These are phyloP conservation scores for Boechera retrofracta DNA, from an alignment of 345 rosid genomes.

Conservation along the genomic window DNA sequence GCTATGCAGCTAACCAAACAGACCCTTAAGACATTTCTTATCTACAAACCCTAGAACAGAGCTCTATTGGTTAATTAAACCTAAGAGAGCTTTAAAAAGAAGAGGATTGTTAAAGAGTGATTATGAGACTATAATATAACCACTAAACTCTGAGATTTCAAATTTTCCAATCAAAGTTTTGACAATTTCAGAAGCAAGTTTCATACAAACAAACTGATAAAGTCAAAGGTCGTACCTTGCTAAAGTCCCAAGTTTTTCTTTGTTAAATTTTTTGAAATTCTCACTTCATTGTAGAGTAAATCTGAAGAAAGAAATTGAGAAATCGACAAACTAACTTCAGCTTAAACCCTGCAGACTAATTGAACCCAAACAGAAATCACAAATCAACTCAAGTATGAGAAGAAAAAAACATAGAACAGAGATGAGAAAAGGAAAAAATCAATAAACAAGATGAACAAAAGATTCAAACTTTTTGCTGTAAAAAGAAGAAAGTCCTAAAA, in stretches of 20 bases:
- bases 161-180: slow-evolving; percentile 3
- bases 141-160: slow-evolving; percentile 13
- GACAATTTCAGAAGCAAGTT: slow-evolving; percentile 13
- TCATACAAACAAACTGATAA: slow-evolving; percentile 13
- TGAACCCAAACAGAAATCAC: slow-evolving; percentile 8
- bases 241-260: slow-evolving; percentile 31
- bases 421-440: not conserved
- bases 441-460: slow-evolving; percentile 29
- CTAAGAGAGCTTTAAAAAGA: not conserved
- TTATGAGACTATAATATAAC: slow-evolving; percentile 1
- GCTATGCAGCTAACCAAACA: slow-evolving; percentile 26
- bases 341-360: slow-evolving; percentile 37
- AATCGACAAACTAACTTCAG: slow-evolving; percentile 26
- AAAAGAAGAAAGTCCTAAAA: slow-evolving; percentile 31
- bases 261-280: slow-evolving; percentile 1
- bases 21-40: slow-evolving; percentile 6
- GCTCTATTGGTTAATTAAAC: not conserved
- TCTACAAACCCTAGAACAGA: slow-evolving; percentile 21
- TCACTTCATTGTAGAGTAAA: slow-evolving; percentile 44
- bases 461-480: not conserved
- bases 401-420: not conserved
- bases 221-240: slow-evolving; percentile 40
- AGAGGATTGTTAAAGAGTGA: not conserved
- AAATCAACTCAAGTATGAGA: slow-evolving; percentile 14
- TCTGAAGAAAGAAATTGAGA: slow-evolving; percentile 29